Conservation (phyloP, 225 moss, liverwort and hornwort species). For the Physcomitrium patens region DNA sequence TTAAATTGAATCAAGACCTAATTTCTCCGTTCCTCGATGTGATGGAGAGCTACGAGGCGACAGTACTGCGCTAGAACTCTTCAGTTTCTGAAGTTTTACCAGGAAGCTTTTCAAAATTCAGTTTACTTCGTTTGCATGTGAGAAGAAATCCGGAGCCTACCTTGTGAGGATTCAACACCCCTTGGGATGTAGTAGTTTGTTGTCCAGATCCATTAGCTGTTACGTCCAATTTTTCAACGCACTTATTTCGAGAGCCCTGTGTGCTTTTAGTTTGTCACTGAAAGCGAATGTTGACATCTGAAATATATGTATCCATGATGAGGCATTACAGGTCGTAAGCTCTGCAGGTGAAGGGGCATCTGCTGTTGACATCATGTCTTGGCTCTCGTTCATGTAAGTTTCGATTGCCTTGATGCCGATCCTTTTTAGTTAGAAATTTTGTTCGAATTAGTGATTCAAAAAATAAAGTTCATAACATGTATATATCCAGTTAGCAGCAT, state of each 20-base stretch:
- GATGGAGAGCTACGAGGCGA: conserved; percentile 4
- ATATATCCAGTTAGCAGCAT: neutral
- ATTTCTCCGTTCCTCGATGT: conserved; percentile 10
- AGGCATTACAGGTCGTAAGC: too few species aligned
- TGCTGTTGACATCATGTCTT: neutral
- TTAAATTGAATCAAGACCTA: conserved; percentile 9
- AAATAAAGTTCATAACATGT: neutral
- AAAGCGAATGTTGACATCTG: neutral
- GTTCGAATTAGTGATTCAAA: neutral
- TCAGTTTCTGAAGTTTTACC: conserved; percentile 1
- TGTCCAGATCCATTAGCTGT: neutral
- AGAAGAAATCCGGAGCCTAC: conserved; percentile 3
- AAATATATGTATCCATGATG: neutral
- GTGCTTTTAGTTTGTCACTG: neutral
- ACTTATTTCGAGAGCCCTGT: neutral
- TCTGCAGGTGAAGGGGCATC: too few species aligned
- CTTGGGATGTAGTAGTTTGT: neutral
- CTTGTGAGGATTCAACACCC: conserved; percentile 4
- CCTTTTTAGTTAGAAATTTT: neutral
- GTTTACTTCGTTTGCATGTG: conserved; percentile 3
- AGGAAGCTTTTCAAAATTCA: neutral
- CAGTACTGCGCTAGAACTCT: neutral
- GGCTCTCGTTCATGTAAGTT: neutral
- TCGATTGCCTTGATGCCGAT: neutral
- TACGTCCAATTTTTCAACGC: neutral